Base-by-base conservation (phyloP, 148 eudicot species). In the Camellia sinensis region DNA sequence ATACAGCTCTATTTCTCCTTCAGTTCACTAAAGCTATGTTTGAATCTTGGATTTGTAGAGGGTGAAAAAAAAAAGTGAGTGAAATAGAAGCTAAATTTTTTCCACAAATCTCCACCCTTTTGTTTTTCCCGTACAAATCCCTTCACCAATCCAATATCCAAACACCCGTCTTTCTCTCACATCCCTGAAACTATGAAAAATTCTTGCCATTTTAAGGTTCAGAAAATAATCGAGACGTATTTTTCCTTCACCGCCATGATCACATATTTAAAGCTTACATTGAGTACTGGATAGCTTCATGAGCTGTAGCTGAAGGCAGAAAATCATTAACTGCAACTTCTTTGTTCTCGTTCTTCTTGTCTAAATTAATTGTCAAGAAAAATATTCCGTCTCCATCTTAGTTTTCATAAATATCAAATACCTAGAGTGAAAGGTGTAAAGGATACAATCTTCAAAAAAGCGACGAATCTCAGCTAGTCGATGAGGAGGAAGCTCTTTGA, bases 361-460 rank as follows among this genome's bases (percentile, higher is more conserved):
- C 94, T 91, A 19, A 60, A 64, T 19, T 43, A 44, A 37, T 29
- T 6, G 83, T 88, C 69, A 86, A 86, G 84, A 7, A 74, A 21
- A 73, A 15, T 78, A 44, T 3, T 75, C 56, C 5, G 21, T 44
- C 18, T 75, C 67, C 22, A 11, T 11, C 14, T 62, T 41, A 0
- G 53, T 76, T 19, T 76, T 62, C 17, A 29, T 8, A 63, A 57
- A 63, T 46, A 19, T 40, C 13, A 63, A 12, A 63, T 12, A 76
- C 13, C 62, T 54, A 15, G 62, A 72, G 13, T 7, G 15, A 10
- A 37, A 53, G 22, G 40, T 7, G 29, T 18, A 73, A 53, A 89
- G 93, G 90, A 89, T 93, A 93, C 97, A 93, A 71, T 93, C 96
- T 85, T 94, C 98, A 50, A 94, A 94, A 83, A 93, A 94, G 71